Evolutionary conservation across 306 rosid species (phyloP), one percentile per base, ranked within the genome.

Genomic region (Rubus parviflorus): DNA sequence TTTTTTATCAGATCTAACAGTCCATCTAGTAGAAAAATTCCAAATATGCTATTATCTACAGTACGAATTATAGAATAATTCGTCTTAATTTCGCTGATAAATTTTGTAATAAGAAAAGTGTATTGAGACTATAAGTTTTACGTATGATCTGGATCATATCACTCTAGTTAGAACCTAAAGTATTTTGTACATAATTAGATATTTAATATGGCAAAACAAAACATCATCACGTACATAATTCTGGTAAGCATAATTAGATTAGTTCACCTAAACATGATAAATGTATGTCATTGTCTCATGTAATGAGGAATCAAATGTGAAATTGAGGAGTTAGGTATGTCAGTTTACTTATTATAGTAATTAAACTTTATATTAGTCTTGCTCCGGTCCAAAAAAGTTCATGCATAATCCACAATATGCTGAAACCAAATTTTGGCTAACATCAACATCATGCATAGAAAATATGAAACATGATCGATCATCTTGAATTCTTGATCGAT

Each of bases 241-340:
- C 13, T 12, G 37, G 63, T 57, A 22, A 56, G 35, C 17, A 22
- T 23, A 23, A 58, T 25, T 58, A 58, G 65, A 58, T 11, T 58
- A 23, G 65, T 58, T 58, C 65, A 58, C 65, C 65, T 58, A 58
- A 57, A 57, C 63, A 9, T 22, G 63, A 23, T 23, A 58, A 22
- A 5, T 1, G 16, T 4, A 11, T 23, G 15, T 3, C 16, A 10
- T 22, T 20, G 62, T 22, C 64, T 20, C 35, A 56, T 4, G 62
- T 56, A 9, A 20, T 8, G 62, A 58, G 4, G 10, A 19, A 58
- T 20, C 16, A 58, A 22, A 54, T 3, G 60, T 54, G 7, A 20
- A 17, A 52, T 54, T 20, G 8, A 56, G 35, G 62, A 20, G 62
- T 56, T 60, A 61, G 67, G 67, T 61, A 30, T 14, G 25, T 25